Base-by-base conservation (phyloP, 257 asterid species). In the Buddleja alternifolia region DNA sequence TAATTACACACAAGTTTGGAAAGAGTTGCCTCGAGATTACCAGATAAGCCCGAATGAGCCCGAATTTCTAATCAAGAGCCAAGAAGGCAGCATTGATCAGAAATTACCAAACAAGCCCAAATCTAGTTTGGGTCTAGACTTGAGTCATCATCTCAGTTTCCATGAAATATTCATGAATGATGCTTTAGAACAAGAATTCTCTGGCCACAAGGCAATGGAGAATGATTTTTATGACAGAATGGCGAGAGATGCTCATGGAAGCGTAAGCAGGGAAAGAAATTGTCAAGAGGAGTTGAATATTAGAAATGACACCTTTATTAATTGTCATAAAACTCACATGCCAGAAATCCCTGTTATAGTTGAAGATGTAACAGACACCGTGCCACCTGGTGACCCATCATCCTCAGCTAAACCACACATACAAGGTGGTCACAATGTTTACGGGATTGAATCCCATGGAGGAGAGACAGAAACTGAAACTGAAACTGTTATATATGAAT, bases 381-480 rank as follows among this genome's bases (percentile, higher is more conserved):
- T 69, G 66, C 81, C 85, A 46, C 53, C 63, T 60, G 85, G 73
- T 63, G 72, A 58, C 23, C 74, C 71, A 4, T 67, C 74, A 15
- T 70, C 78, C 60, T 67, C 83, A 51, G 62, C 62, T 23, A 63
- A 74, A 58, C 76, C 78, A 12, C 76, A 14, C 11, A 77, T 78
- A 36, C 80, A 73, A 56, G 83, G 76, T 60, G 84, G 79, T 75
- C 73, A 73, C 16, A 68, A 70, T 63, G 83, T n/a, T n/a, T n/a
- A 86, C 36, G 82, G 66, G 65, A 70, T 60, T 40, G 78, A 62
- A 53, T 77, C 91, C 57, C 61, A 59, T 24, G 86, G 72, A 65
- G 85, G 67, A 57, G 88, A 78, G 73, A 78, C 88, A 57, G 88
- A 78, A 75, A 78, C 88, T 41, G 85, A 78, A 45, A 20, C 71